These are phyloP conservation scores for Xerocomellus amylosporus DNA, from an alignment of 768 basidiomycete genomes.

Conservation along the genomic window DNA sequence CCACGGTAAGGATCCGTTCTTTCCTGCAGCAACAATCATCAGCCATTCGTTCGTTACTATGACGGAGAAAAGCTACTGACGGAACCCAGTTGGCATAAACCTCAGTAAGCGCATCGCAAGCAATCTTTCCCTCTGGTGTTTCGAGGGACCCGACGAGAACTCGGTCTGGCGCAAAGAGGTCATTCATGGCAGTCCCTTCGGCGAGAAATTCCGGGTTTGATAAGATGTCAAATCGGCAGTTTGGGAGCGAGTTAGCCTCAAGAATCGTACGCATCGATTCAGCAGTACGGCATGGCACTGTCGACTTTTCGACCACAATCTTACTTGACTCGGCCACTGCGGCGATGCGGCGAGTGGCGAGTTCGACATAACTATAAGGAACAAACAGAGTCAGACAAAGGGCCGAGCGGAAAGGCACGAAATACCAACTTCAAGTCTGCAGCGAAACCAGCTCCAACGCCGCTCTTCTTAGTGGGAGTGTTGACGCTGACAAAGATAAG, in stretches of 20 bases:
- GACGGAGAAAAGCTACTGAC: conserved; percentile 45
- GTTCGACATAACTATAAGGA: conserved; percentile 82
- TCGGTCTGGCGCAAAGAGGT: conserved; percentile 88
- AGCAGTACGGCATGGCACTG: conserved; percentile 97
- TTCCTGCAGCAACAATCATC: conserved; percentile 37
- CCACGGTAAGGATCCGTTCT: conserved; percentile 86
- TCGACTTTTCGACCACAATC: conserved; percentile 99
- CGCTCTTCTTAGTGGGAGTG: conserved; percentile 97
- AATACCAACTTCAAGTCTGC: conserved; percentile 91
- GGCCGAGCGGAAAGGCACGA: conserved; percentile 1
- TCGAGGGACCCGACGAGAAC: conserved; percentile 97
- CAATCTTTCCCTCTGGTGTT: conserved; percentile 78
- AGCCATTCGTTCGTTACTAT: background rate
- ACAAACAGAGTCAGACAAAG: conserved; percentile 6
- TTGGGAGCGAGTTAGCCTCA: conserved; percentile 93
- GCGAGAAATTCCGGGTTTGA: conserved; percentile 99
- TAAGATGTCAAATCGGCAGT: conserved; percentile 92
- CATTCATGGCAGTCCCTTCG: conserved; percentile 92
- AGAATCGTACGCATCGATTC: conserved; percentile 99
- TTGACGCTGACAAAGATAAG: conserved; percentile 98
- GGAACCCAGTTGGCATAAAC: conserved; percentile 98
- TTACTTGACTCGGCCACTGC: conserved; percentile 86
- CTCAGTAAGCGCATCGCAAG: conserved; percentile 70
- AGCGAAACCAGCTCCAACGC: conserved; percentile 96
- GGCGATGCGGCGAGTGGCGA: conserved; percentile 95